Base-by-base conservation (phyloP, 129 eudicot species). In the Artemisia argyi region DNA sequence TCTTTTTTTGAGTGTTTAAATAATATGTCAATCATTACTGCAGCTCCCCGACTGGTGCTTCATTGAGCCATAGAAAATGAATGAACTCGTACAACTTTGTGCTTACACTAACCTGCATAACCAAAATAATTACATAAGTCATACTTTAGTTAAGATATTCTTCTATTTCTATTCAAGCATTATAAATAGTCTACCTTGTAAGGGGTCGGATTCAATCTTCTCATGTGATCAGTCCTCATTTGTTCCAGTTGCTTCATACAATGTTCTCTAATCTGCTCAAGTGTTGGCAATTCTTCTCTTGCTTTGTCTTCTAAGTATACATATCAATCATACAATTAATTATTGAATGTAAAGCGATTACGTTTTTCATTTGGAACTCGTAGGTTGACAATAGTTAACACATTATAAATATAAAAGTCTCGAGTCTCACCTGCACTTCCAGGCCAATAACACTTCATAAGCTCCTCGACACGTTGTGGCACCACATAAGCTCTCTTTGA, bases 401-500 rank as follows among this genome's bases (percentile, higher is more conserved):
- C 11, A 30, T 30, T 14, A 61, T 11, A 28, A 24, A 24, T 20
- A 61, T 12, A 14, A 28, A 39, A 61, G 35, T 26, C 52, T 13
- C 20, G 11, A 59, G 56, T 46, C 77, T 69, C 22, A 89, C 98
- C 98, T 82, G 91, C 76, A 72, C 73, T 90, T 28, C 97, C 96
- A 48, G 91, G 87, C 99, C 99, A 95, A 83, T 73, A 95, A 78
- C 99, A 95, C 79, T 84, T 95, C 79, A 95, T 65, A 59, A 95
- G 94, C 72, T 95, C 99, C 78, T 90, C 99, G 69, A 95, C 99
- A 67, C 82, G 91, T 66, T 95, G 91, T 14, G 97, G 99, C 63
- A 95, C 97, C 75, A 95, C 99, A 76, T 88, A 90, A 61, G 99
- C 99, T 76, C 99, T 88, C 88, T 95, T 95, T 26, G 99, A 90